Evolutionary conservation across 768 basidiomycete species (phyloP).

Genomic region (Pleurotus salmoneostramineus): DNA sequence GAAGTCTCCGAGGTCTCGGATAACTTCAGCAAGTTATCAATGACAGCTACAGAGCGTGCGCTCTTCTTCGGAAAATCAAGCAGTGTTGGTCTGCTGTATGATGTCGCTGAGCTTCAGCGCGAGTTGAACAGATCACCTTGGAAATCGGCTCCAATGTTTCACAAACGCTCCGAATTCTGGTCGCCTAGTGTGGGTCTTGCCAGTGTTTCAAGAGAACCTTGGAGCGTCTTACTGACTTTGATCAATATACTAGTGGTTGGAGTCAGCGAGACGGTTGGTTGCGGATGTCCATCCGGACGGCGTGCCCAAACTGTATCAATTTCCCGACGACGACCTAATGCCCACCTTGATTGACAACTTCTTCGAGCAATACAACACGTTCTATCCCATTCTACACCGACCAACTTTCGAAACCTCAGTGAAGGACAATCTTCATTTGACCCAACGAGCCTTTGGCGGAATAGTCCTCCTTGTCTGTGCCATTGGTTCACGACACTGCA

Average conservation of each 20-base stretch:
- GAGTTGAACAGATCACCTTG: slow-evolving; percentile 37
- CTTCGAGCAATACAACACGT: slow-evolving; percentile 52
- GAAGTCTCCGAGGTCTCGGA: too few relatives aligned
- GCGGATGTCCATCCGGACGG: slow-evolving; percentile 15
- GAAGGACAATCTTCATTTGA: slow-evolving; percentile 42
- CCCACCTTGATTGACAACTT: slow-evolving; percentile 54
- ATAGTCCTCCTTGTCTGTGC: slow-evolving; percentile 44
- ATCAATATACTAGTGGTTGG: too few relatives aligned
- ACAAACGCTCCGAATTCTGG: slow-evolving; percentile 49
- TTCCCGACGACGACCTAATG: slow-evolving; percentile 55
- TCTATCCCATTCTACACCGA: slow-evolving; percentile 68
- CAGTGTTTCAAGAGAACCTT: slow-evolving; percentile 26
- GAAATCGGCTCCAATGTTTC: slow-evolving; percentile 16
- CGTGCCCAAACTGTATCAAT: slow-evolving; percentile 27
- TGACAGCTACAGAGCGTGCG: too few relatives aligned
- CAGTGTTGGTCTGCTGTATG: slow-evolving; percentile 25
- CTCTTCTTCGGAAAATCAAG: background rate
- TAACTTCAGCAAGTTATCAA: too few relatives aligned
- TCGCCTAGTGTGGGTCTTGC: slow-evolving; percentile 37
- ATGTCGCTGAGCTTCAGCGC: slow-evolving; percentile 55
- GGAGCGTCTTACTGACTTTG: too few relatives aligned
- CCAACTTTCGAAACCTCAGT: slow-evolving; percentile 60
- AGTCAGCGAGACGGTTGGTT: background rate
- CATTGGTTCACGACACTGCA: slow-evolving; percentile 30
- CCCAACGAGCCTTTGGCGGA: slow-evolving; percentile 40